Conservation (phyloP, 805 yeast species). For the Cyberlindnera americana region DNA sequence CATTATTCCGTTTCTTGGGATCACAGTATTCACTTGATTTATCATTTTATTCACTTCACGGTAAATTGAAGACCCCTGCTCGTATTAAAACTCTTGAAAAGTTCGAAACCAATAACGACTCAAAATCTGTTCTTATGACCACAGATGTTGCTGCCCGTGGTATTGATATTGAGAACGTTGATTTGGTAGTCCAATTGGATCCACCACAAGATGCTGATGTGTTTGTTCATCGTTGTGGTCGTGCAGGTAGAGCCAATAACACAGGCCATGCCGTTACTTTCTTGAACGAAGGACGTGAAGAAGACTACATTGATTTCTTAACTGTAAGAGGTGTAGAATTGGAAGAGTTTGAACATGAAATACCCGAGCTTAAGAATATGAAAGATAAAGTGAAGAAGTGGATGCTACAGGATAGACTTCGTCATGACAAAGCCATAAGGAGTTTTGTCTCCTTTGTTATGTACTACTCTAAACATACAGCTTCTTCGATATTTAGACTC, state of each 20-base stretch:
- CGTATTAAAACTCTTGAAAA: constrained; percentile 66
- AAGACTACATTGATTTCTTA: constrained; percentile 77
- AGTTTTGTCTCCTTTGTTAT: constrained; percentile 81
- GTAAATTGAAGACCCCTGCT: constrained; percentile 79
- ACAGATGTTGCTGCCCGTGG: constrained; percentile 99
- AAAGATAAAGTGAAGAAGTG: constrained; percentile 39
- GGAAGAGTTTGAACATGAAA: constrained; percentile 32
- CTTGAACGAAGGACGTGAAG: constrained; percentile 72
- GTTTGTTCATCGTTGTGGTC: constrained; percentile 90
- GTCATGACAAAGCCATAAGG: constrained; percentile 77
- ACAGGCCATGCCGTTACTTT: constrained; percentile 76
- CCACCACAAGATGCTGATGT: constrained; percentile 93
- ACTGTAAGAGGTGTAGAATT: constrained; percentile 62
- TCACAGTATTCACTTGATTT: constrained; percentile 29
- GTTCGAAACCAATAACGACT: constrained; percentile 38
- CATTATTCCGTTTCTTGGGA: constrained; percentile 43
- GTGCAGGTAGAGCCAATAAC: constrained; percentile 91
- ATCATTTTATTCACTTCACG: constrained; percentile 75
- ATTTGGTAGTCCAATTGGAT: constrained; percentile 87
- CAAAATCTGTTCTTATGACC: constrained; percentile 68
- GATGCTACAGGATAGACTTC: constrained; percentile 68
- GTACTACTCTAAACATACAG: constrained; percentile 84
- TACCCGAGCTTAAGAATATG: constrained; percentile 10
- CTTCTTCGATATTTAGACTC: constrained; percentile 81
- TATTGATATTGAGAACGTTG: constrained; percentile 92